Conservation (phyloP, 306 rosid genomes). For the Cotoneaster glaucophyllus region DNA sequence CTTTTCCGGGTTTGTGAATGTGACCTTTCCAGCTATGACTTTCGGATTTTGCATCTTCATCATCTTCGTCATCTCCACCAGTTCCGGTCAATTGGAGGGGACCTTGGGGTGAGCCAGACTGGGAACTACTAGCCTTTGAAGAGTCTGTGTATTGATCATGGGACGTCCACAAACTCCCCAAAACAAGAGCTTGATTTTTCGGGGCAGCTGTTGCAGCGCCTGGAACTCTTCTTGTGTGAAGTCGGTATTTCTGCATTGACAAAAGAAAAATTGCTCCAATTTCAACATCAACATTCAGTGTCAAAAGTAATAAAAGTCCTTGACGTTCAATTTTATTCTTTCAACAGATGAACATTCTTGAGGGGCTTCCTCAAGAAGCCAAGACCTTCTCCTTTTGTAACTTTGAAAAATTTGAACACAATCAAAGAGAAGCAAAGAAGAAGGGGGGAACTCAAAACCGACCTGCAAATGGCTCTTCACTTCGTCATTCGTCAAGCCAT, state of each 20-base stretch:
- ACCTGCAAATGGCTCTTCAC: conserved; percentile 98
- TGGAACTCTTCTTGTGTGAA: conserved; percentile 80
- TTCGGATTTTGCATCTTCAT: conserved; percentile 78
- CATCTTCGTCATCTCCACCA: conserved; percentile 61
- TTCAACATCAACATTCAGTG: conserved; percentile 11
- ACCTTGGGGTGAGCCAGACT: conserved; percentile 86
- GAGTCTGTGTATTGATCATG: conserved; percentile 71
- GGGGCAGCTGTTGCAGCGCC: conserved; percentile 19
- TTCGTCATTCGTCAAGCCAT: conserved; percentile 96
- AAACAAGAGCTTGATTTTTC: conserved; percentile 48
- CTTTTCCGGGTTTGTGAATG: conserved; percentile 40
- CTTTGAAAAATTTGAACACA: neutral
- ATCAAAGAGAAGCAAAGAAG: conserved; percentile 1
- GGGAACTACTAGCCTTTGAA: conserved; percentile 67
- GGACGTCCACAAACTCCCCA: conserved; percentile 73
- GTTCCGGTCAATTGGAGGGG: conserved; percentile 73
- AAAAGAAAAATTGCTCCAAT: conserved; percentile 1
- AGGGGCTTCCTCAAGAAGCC: neutral
- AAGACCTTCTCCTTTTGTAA: neutral
- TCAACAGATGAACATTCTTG: neutral
- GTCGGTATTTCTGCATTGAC: conserved; percentile 79
- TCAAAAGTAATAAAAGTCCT: conserved; percentile 9
- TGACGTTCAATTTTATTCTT: neutral
- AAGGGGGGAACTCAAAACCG: conserved; percentile 16
- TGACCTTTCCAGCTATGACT: conserved; percentile 68